These are phyloP conservation scores for Teratosphaeria nubilosa DNA, from an alignment of 2,329 filamentous ascomycete species.

Conservation along the genomic window DNA sequence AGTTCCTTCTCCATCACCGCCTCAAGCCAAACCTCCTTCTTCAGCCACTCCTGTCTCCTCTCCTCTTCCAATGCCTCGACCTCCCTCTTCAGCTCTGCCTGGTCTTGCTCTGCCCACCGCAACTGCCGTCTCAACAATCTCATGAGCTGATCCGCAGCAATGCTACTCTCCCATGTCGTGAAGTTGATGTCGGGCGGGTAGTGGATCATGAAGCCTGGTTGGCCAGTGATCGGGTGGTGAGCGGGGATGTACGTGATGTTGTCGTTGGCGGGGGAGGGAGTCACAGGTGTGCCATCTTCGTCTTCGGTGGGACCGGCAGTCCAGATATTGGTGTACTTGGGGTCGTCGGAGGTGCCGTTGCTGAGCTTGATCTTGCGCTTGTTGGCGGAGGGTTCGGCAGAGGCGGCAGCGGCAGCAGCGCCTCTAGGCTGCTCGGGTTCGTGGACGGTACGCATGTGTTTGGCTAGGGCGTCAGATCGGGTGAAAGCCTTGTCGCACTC, in stretches of 20 bases:
- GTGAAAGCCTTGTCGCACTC: constrained; percentile 98
- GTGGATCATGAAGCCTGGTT: constrained; percentile 37
- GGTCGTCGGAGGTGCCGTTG: constrained; percentile 19
- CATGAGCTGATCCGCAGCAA: constrained; percentile 59
- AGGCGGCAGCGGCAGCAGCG: constrained; percentile 56
- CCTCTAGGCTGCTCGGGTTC: constrained; percentile 61
- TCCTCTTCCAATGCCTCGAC: constrained; percentile 55
- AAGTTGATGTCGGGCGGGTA: constrained; percentile 52
- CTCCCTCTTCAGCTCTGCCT: constrained; percentile 53
- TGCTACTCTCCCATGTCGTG: constrained; percentile 51
- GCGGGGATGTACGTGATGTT: constrained; percentile 50
- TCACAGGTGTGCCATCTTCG: constrained; percentile 22
- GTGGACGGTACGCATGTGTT: constrained; percentile 98
- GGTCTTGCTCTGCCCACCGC: constrained; percentile 61
- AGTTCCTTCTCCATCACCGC: constrained; percentile 64
- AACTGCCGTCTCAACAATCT: constrained; percentile 53
- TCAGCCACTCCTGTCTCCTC: constrained; percentile 63
- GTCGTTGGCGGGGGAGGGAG: constrained; percentile 36
- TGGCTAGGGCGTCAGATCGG: constrained; percentile 85
- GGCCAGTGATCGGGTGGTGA: constrained; percentile 49
- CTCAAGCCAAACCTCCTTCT: constrained; percentile 70
- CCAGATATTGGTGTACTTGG: constrained; percentile 8
- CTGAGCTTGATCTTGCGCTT: constrained; percentile 32
- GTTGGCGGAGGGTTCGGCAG: constrained; percentile 50
- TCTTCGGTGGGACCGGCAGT: constrained; percentile 18